Conservation (phyloP, 2,329 filamentous ascomycete genomes). For the Fusarium foetens region DNA sequence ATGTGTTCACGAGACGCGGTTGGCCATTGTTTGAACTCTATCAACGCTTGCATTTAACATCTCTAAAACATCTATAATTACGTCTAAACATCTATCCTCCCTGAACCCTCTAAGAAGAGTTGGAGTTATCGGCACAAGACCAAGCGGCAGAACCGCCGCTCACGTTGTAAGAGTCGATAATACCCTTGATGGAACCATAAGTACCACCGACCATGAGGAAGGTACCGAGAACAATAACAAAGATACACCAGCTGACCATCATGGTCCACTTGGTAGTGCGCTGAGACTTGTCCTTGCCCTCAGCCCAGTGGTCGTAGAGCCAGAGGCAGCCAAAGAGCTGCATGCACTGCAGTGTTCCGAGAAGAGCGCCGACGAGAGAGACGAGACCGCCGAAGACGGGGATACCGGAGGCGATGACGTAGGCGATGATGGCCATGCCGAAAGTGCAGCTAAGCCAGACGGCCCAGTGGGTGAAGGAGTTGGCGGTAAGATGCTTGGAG, state of each 20-base stretch:
- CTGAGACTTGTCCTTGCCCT: constrained; percentile 30
- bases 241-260: constrained; percentile 25
- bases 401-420: constrained; percentile 41
- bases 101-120: constrained; percentile 28
- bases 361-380: constrained; percentile 46
- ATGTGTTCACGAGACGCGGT: background rate
- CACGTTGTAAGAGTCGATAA: constrained; percentile 48
- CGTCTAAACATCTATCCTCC: background rate
- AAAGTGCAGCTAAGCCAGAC: constrained; percentile 48
- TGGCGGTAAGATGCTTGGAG: constrained; percentile 47
- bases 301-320: constrained; percentile 44
- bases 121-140: constrained; percentile 58
- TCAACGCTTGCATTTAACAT: constrained; percentile 27
- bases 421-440: constrained; percentile 42
- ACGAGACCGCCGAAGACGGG: constrained; percentile 45
- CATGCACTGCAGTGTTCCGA: constrained; percentile 47
- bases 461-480: constrained; percentile 46
- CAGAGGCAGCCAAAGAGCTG: constrained; percentile 47
- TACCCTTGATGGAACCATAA: constrained; percentile 54
- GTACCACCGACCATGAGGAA: constrained; percentile 59
- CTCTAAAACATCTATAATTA: constrained; percentile 6
- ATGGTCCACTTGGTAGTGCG: constrained; percentile 26
- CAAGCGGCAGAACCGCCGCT: constrained; percentile 53
- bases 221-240: constrained; percentile 33
- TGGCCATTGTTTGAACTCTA: background rate